Evolutionary conservation across 2,329 filamentous ascomycete species (phyloP).

Genomic region (Pseudopithomyces maydicus): DNA sequence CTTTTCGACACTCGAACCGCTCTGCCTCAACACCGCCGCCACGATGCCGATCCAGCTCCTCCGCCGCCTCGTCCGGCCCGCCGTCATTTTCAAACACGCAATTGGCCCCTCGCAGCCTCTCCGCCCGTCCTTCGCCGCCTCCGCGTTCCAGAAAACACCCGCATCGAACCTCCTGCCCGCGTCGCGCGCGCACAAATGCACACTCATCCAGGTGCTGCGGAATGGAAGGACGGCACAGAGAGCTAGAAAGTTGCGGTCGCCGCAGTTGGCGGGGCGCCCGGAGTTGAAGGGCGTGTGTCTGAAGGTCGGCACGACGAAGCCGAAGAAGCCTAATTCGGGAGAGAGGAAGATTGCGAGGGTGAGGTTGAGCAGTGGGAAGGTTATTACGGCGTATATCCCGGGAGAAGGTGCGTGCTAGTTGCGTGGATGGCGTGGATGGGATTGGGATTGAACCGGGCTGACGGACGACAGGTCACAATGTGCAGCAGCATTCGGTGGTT

Average conservation of each 20-base stretch:
- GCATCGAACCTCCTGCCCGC: conserved; percentile 43
- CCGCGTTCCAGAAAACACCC: conserved; percentile 16
- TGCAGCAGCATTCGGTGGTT: conserved; percentile 98
- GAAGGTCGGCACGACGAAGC: conserved; percentile 89
- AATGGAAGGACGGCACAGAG: conserved; percentile 80
- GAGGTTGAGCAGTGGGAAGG: conserved; percentile 80
- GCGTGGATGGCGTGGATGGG: background rate
- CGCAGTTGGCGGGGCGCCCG: conserved; percentile 76
- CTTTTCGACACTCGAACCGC: conserved; percentile 15
- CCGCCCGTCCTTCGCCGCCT: conserved; percentile 26
- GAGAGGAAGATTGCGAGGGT: conserved; percentile 96
- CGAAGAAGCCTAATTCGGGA: conserved; percentile 98
- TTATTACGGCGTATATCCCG: conserved; percentile 92
- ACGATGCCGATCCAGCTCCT: conserved; percentile 49
- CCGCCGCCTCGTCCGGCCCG: conserved; percentile 45
- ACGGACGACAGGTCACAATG: conserved; percentile 74
- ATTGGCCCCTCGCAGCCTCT: conserved; percentile 17
- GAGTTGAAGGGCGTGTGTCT: conserved; percentile 95
- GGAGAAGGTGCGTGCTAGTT: conserved; percentile 78
- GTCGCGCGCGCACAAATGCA: conserved; percentile 47
- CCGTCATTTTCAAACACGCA: conserved; percentile 22
- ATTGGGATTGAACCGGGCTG: background rate
- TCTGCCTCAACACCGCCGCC: conserved; percentile 17
- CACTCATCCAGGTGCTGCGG: conserved; percentile 58
- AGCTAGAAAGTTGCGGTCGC: conserved; percentile 85